Evolutionary conservation across 1,284 basidiomycete species (phyloP), one percentile per base, ranked within the genome.

Genomic region (Microbotryum scabiosae): DNA sequence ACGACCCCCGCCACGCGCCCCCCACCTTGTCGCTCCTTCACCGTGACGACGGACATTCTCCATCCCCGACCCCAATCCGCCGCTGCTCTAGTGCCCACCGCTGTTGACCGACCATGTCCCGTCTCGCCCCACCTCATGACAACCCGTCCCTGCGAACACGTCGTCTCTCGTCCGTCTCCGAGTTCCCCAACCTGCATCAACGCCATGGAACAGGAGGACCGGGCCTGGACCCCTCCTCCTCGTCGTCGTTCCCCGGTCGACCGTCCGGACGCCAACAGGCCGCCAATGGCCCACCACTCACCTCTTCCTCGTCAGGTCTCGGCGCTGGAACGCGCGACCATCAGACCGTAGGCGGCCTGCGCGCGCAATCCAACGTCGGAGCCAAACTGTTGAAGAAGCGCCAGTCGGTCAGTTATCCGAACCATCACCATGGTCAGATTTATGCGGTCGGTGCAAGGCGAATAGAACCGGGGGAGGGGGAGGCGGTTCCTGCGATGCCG

Each of bases 301-400:
- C 54, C 20, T 5, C 46, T 7, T 36, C 59, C 25, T 12, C 46
- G 32, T 18, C 49, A 25, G 7, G 32, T 21, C 46, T 20, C 28
- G 18, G 5, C 23, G 14, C 57, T 16, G 50, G 51, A 25, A 25
- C 20, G 50, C 57, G 25, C 50, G 57, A 8, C 25, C 45, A 16
- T 23, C 47, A 4, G n/a, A 12, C 3, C 5, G 18, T 23, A 44
- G 23, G 44, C 32, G 28, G 12, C 14, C 18, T 60, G 4, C 47
- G 64, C 9, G 46, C 61, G 1, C 62, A 65, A 45, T 66, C 64
- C 54, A 72, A 71, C 59, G 69, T 73, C 55, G 71, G 71, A 26
- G 72, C 66, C 3, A 59, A 59, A 4, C 59, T 73, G 21, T 64
- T 72, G 54, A 73, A 72, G 66, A 72, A 72, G 62, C 63, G 72